phyloP scores from a whole-genome alignment of 75 land plant genomes.

The Picea glauca region DNA sequence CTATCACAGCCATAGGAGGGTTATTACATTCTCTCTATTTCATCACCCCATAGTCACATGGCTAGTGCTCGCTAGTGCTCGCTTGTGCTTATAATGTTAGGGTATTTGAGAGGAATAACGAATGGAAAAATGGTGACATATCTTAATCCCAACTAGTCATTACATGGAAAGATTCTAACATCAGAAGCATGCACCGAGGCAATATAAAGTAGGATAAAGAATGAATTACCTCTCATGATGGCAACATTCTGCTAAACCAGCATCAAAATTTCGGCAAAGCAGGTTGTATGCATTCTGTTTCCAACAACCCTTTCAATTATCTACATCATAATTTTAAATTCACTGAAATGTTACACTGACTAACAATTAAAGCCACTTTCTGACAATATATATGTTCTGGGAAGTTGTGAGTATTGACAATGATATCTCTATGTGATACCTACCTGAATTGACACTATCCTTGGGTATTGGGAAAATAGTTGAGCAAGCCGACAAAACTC shows the following conservation, averaged over 20 bases:
- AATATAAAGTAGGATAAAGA: background rate
- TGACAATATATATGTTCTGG: background rate
- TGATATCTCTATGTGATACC: background rate
- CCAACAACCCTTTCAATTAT: constrained; percentile 4
- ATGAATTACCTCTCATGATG: constrained; percentile 70
- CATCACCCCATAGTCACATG: background rate
- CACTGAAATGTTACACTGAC: background rate
- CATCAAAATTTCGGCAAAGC: constrained; percentile 81
- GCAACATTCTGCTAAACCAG: constrained; percentile 89
- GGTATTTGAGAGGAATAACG: background rate
- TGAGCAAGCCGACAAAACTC: constrained; percentile 65
- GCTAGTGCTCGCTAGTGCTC: background rate
- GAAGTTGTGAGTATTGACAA: background rate
- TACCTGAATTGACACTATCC: constrained; percentile 74
- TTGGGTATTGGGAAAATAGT: constrained; percentile 19
- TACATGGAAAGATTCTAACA: too few relatives aligned
- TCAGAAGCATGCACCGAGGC: too few relatives aligned
- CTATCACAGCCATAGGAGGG: too few relatives aligned
- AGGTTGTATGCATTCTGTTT: constrained; percentile 77
- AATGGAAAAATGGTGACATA: too few relatives aligned
- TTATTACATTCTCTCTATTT: too few relatives aligned
- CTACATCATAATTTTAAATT: background rate
- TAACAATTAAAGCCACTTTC: constrained; percentile 2
- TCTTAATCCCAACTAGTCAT: too few relatives aligned
- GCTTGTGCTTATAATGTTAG: background rate